These are phyloP conservation scores for Colletotrichum orbiculare DNA, from an alignment of 2,329 filamentous ascomycete species.

Conservation along the genomic window DNA sequence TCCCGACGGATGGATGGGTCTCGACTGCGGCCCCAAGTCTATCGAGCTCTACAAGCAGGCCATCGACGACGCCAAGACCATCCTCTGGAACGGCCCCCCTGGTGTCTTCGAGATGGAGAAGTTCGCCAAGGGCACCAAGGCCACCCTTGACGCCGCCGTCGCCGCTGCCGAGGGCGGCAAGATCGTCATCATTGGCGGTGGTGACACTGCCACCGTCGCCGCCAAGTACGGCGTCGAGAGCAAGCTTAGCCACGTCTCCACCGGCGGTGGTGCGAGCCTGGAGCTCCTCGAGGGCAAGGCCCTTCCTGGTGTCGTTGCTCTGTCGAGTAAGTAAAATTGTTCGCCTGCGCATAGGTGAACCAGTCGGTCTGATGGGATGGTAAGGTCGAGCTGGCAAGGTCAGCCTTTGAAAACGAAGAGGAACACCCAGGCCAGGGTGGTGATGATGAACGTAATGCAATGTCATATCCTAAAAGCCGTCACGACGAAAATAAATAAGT, in stretches of 20 bases:
- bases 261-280: conserved; percentile 92
- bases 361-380: conserved; percentile 44
- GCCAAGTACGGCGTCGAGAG: conserved; percentile 97
- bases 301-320: conserved; percentile 89
- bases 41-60: conserved; percentile 88
- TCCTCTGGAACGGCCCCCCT: conserved; percentile 98
- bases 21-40: conserved; percentile 92
- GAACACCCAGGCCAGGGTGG: conserved; percentile 1
- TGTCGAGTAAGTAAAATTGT: conserved; percentile 77
- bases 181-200: conserved; percentile 98
- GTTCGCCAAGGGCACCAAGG: conserved; percentile 93
- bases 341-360: conserved; percentile 9
- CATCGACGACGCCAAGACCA: conserved; percentile 90
- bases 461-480: conserved; percentile 29
- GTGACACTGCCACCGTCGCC: conserved; percentile 97
- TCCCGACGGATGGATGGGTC: conserved; percentile 97
- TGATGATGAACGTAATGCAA: conserved; percentile 35
- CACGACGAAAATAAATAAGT: conserved; percentile 25
- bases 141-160: conserved; percentile 89
- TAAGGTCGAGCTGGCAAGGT: conserved; percentile 47
- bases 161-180: conserved; percentile 83
- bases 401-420: conserved; percentile 44
- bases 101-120: conserved; percentile 98
- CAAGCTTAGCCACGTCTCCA: conserved; percentile 98
- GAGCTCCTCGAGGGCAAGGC: conserved; percentile 99